Evolutionary conservation across 495 filamentous ascomycete genomes (phyloP).

Genomic region (Hypoxylon perforatum): DNA sequence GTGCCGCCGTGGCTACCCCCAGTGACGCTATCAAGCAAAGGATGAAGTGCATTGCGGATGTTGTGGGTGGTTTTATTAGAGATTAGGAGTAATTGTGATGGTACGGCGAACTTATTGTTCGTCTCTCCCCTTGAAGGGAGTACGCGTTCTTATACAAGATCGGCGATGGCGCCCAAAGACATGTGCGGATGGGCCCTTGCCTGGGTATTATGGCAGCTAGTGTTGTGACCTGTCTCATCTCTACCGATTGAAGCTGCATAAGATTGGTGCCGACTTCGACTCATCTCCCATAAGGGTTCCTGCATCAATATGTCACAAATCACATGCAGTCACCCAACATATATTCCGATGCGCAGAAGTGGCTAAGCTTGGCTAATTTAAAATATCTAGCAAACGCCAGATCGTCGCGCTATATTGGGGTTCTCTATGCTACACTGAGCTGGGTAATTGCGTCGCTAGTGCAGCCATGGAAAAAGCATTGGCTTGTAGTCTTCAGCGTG

Average conservation of each 20-base stretch:
- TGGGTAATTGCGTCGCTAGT: background rate
- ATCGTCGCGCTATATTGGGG: background rate
- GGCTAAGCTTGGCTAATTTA: background rate
- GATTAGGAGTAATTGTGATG: background rate
- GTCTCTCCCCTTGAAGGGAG: background rate
- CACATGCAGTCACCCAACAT: background rate
- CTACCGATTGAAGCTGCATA: background rate
- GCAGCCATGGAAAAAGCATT: slow-evolving; percentile 7
- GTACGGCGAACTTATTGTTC: background rate
- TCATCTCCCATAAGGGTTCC: slow-evolving; percentile 13
- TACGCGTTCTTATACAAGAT: slow-evolving; percentile 20
- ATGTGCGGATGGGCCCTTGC: background rate
- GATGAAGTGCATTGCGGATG: slow-evolving; percentile 24
- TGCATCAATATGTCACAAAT: slow-evolving; percentile 25
- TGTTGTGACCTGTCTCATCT: background rate
- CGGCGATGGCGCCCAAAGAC: background rate
- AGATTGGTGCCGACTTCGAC: background rate
- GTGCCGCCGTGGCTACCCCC: slow-evolving; percentile 27
- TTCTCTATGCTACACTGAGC: slow-evolving; percentile 9
- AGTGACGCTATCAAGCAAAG: slow-evolving; percentile 8
- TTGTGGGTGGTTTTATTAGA: background rate
- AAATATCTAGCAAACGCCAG: background rate
- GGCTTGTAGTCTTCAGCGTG: background rate
- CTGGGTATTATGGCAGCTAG: background rate
- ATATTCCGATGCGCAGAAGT: slow-evolving; percentile 2